These are phyloP conservation scores for Xylaria digitata DNA, from an alignment of 2,329 filamentous ascomycete species.

Conservation along the genomic window DNA sequence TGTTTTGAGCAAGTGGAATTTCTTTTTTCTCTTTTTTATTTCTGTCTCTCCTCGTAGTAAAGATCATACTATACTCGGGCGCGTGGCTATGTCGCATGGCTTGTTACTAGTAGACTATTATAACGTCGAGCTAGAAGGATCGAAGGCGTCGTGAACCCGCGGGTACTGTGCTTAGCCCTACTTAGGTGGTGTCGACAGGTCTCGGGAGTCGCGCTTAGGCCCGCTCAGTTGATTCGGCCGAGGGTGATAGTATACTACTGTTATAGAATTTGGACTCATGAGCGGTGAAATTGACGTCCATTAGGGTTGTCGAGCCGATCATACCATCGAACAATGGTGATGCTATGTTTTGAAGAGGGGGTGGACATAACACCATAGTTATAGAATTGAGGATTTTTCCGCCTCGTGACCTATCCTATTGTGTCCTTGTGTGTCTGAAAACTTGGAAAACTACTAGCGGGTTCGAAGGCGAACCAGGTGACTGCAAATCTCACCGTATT, in stretches of 20 bases:
- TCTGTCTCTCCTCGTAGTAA: too few relatives aligned
- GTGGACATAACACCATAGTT: background rate
- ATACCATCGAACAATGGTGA: too few relatives aligned
- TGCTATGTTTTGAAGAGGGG: too few relatives aligned
- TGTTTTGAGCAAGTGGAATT: too few relatives aligned
- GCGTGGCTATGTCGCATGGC: slow-evolving; percentile 11
- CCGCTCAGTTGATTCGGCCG: too few relatives aligned
- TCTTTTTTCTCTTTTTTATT: too few relatives aligned
- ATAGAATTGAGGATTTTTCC: background rate
- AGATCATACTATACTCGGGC: slow-evolving; percentile 20
- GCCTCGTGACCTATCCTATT: slow-evolving; percentile 5
- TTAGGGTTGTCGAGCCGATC: too few relatives aligned
- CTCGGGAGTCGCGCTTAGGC: too few relatives aligned
- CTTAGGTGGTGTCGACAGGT: too few relatives aligned
- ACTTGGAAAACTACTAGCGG: background rate
- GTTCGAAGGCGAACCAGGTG: background rate
- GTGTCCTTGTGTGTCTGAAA: background rate
- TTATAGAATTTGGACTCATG: too few relatives aligned
- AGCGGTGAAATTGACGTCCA: too few relatives aligned
- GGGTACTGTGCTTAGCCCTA: slow-evolving; percentile 5
- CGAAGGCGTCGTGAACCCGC: slow-evolving; percentile 14
- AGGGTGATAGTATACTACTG: too few relatives aligned
- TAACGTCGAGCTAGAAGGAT: background rate
- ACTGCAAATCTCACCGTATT: slow-evolving; percentile 11
- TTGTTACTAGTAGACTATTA: background rate